Base-by-base conservation (phyloP, 768 basidiomycete genomes). In the Trametes coccinea region DNA sequence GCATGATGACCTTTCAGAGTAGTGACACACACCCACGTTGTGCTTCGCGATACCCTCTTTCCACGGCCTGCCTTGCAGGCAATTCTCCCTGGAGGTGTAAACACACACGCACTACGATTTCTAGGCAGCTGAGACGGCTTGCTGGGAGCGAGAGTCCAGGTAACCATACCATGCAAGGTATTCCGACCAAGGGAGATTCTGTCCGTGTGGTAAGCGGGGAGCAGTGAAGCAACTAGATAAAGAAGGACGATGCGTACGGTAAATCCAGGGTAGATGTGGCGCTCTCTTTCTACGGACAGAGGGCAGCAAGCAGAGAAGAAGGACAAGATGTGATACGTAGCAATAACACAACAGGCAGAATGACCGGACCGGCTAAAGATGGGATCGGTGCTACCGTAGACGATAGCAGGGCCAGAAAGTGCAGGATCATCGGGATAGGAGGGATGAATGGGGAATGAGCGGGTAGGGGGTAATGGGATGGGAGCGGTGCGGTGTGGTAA, bases 311-410 rank as follows among this genome's bases (percentile, higher is more conserved):
- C 17, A 14, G 45, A 40, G 14, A 33, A 58, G 40, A 33, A 58
- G 40, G 46, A 31, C 47, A 51, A 53, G 34, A 56, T 54, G 48
- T 43, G 43, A 63, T 61, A 65, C 45, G 59, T 59, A 63, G 62
- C 59, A 59, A 66, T 63, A 64, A 64, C 62, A 66, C 62, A 61
- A 62, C 60, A 59, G 52, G 40, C 49, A 37, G 53, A 61, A 64
- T 51, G 58, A 49, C 17, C 13, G 33, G 31, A 33, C 8, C 22
- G 55, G 53, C 33, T 29, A 40, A 49, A 40, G 47, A 49, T 39
- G 47, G 46, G 56, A 3, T 30, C 8, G 51, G 37, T 2, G 17
- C n/a, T 16, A 47, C 47, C 33, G 52, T 39, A 9, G 49, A 52
- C 50, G 55, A 31, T 11, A 3, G 57, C 31, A 30, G 34, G 10